phyloP scores from a whole-genome alignment of 2,329 filamentous ascomycete genomes.

The Thielaviopsis euricoi region DNA sequence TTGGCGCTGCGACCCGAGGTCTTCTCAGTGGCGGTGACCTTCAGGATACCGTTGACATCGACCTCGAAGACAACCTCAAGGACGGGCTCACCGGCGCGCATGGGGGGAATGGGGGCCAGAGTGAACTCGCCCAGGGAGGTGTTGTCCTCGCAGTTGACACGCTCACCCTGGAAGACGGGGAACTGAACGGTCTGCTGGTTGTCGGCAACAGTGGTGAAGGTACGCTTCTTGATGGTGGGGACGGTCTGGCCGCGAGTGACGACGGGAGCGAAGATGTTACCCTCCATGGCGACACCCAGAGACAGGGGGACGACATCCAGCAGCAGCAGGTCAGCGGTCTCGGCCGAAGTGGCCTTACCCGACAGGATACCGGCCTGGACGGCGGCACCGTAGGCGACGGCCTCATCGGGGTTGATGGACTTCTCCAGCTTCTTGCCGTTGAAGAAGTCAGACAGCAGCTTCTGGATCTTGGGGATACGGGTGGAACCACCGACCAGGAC shows the following conservation, averaged over 20 bases:
- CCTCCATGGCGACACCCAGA: conserved; percentile 98
- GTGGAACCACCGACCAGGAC: conserved; percentile 98
- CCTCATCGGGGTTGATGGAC: conserved; percentile 99
- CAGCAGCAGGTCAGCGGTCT: conserved; percentile 85
- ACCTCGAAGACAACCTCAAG: conserved; percentile 98
- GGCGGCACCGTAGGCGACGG: conserved; percentile 95
- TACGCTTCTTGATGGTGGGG: conserved; percentile 67
- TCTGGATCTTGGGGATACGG: conserved; percentile 97
- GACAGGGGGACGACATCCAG: conserved; percentile 93
- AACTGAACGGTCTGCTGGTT: conserved; percentile 75
- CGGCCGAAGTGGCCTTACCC: conserved; percentile 89
- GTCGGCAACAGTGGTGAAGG: conserved; percentile 75
- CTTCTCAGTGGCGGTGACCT: conserved; percentile 99
- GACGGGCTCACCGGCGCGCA: conserved; percentile 90
- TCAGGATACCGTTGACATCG: conserved; percentile 99
- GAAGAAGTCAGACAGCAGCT: conserved; percentile 97
- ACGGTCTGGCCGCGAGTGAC: conserved; percentile 66
- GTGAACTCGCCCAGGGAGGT: conserved; percentile 96
- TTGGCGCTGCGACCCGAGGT: conserved; percentile 93
- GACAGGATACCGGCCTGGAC: conserved; percentile 98
- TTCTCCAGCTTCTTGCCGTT: conserved; percentile 99
- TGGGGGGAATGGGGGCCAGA: conserved; percentile 67
- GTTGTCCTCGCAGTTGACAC: conserved; percentile 97
- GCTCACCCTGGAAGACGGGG: conserved; percentile 89
- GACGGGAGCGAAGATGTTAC: conserved; percentile 94